Base-by-base conservation (phyloP, 2,329 filamentous ascomycete genomes). In the Trichophyton mentagrophytes region DNA sequence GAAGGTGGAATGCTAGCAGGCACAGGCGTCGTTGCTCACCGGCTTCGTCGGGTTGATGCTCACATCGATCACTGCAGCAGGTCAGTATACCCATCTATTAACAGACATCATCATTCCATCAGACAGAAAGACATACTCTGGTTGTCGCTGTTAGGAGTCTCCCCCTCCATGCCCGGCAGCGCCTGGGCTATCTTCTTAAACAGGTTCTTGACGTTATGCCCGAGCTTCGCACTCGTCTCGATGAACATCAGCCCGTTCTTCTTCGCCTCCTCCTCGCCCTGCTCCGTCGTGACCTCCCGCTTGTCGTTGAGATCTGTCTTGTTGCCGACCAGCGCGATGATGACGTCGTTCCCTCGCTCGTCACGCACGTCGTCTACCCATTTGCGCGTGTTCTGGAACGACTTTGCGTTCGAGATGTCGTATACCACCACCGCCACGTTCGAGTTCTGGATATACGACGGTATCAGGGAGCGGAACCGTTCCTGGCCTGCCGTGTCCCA, bases 231-330 rank as follows among this genome's bases (percentile, higher is more conserved):
- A 74, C 90, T 96, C 60, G 93, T 99, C 81, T 99, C 93, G 69
- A 99, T 93, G 71, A 99, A 99, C 89, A 99, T 96, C 67, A 96
- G 79, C 66, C 93, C 93, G 76, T 96, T 92, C 80, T 92, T 92
- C 83, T 95, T 96, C 49, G 92, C 92, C 78, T 99, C 93, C 69
- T 97, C 93, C 75, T 99, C 93, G 63, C 93, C 93, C 76, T 97
- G 91, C 71, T 89, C 86, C 40, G 90, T 95, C 47, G 92, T 99
- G 63, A 99, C 93, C 77, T 99, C 92, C 60, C 93, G 85, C 82
- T 96, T 97, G 76, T 99, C 93, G 75, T 93, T 95, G 74, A 99
- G 77, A 81, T 99, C 93, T 51, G 93, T 99, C 85, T 99, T 99
- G 81, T 99, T 99, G 67, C 93, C 93, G 44, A 99, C 95, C 55